Conservation (phyloP, 371 early-diverging fungal species). For the Rhizopus sp. region DNA sequence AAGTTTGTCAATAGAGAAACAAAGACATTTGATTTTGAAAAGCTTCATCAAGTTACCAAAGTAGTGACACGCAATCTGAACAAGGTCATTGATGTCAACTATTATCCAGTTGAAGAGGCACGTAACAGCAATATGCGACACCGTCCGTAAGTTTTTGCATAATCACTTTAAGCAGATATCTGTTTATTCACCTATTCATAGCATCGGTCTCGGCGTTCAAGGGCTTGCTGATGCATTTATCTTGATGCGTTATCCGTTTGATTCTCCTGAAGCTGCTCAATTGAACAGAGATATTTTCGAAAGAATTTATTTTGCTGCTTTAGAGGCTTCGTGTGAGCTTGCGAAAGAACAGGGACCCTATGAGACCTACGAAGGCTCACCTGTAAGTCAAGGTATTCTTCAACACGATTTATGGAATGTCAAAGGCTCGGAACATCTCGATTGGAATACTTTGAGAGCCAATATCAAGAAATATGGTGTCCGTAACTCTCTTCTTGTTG, state of each 20-base stretch:
- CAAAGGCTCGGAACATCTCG: conserved; percentile 80
- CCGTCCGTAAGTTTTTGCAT: conserved; percentile 67
- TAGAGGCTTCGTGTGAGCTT: conserved; percentile 95
- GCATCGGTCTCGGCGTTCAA: conserved; percentile 98
- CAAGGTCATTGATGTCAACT: conserved; percentile 97
- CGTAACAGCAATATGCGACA: conserved; percentile 90
- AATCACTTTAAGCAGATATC: neutral
- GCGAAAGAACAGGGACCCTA: conserved; percentile 89
- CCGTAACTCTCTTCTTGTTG: conserved; percentile 97
- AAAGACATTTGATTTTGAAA: conserved; percentile 69
- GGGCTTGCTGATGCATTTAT: conserved; percentile 99
- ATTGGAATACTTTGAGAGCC: conserved; percentile 91
- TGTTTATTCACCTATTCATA: conserved; percentile 2
- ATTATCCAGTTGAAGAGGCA: conserved; percentile 96
- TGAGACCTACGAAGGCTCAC: conserved; percentile 90
- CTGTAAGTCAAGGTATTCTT: conserved; percentile 91
- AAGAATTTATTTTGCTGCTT: conserved; percentile 96
- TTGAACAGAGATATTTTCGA: conserved; percentile 97
- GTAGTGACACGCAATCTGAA: conserved; percentile 92
- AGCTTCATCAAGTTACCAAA: conserved; percentile 74
- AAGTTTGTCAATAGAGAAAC: conserved; percentile 78
- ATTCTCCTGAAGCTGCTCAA: conserved; percentile 86
- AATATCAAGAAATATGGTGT: conserved; percentile 90
- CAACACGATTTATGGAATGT: conserved; percentile 97
- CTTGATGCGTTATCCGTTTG: conserved; percentile 95